Base-by-base conservation (phyloP, 768 basidiomycete genomes). In the Lactifluus volemus region DNA sequence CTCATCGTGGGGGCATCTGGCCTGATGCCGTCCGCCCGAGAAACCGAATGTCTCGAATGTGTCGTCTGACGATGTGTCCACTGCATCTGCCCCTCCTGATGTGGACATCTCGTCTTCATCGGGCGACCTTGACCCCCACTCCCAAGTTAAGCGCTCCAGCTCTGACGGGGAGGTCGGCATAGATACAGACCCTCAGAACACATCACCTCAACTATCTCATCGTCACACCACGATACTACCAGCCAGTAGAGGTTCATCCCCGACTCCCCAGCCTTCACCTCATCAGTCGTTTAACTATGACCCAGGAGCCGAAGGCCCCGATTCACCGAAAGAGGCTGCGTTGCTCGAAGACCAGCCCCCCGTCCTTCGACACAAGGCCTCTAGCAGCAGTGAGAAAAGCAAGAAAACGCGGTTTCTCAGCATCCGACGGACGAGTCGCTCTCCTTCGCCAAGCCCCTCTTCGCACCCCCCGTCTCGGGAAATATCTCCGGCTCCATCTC, bases 1-100 rank as follows among this genome's bases (percentile, higher is more conserved):
- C 69, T 53, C 85, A 81, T 59, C 85, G 96, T 41, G 96, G 95
- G 49, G 96, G 95, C 7, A 89, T 99, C 65, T 98, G 88, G 82
- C 78, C 83, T 8, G 90, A 93, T 64, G 87, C 93, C 8, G 79
- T 75, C 3, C 78, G 85, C 34, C 74, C 32, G 78, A 78, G 52
- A 68, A 63, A 15, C 55, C 61, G 17, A 42, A 66, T 9, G 36
- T 61, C 1, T 54, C 56, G 3, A 61, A 49, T 21, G 29, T 39
- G 34, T 54, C 41, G 4, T 38, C 55, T 17, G 63, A 71, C 42
- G 60, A 56, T 38, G 44, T 64, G 39, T 58, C 70, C 60, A 59
- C 75, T 1, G 69, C 69, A 14, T 78, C 80, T 39, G 76, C 74
- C 45, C 53, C 68, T 45, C 66, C 68, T 17, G 73, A 75, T 29